Conservation (phyloP, 768 basidiomycete genomes). For the Thelephora aurantiotincta region DNA sequence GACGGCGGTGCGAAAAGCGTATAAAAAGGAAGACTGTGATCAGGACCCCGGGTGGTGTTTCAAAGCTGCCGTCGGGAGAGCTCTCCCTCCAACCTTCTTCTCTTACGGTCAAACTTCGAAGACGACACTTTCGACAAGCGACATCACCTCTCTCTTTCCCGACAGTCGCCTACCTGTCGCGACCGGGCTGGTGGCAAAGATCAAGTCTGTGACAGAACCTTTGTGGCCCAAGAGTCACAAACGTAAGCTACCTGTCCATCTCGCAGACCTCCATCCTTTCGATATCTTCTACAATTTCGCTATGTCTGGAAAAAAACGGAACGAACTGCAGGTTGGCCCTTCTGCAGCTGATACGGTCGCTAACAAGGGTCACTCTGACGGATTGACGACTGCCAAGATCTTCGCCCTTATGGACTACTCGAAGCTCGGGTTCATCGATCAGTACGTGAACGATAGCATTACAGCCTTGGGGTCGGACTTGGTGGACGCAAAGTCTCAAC, state of each 20-base stretch:
- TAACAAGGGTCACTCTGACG: constrained; percentile 42
- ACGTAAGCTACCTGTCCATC: neutral
- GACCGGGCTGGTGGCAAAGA: neutral
- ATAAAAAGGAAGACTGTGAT: constrained; percentile 45
- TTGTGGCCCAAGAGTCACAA: neutral
- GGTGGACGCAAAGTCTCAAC: constrained; percentile 24
- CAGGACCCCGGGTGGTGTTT: constrained; percentile 60
- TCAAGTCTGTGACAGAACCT: neutral
- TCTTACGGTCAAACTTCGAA: constrained; percentile 25
- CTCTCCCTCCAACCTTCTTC: constrained; percentile 44
- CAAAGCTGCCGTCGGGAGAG: constrained; percentile 38
- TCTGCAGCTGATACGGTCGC: constrained; percentile 13
- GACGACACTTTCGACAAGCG: constrained; percentile 1
- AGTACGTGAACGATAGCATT: constrained; percentile 39
- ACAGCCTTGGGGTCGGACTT: constrained; percentile 21
- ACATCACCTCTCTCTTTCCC: neutral
- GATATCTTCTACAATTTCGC: constrained; percentile 3
- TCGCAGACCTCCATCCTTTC: neutral
- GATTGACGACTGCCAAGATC: constrained; percentile 36
- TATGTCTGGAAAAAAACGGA: constrained; percentile 10
- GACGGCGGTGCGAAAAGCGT: constrained; percentile 23
- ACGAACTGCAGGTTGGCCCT: constrained; percentile 6
- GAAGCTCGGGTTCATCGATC: constrained; percentile 44
- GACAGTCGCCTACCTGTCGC: neutral
- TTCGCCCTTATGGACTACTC: constrained; percentile 37